Evolutionary conservation across 345 rosid species (phyloP).

Genomic region (Salix suchowensis): DNA sequence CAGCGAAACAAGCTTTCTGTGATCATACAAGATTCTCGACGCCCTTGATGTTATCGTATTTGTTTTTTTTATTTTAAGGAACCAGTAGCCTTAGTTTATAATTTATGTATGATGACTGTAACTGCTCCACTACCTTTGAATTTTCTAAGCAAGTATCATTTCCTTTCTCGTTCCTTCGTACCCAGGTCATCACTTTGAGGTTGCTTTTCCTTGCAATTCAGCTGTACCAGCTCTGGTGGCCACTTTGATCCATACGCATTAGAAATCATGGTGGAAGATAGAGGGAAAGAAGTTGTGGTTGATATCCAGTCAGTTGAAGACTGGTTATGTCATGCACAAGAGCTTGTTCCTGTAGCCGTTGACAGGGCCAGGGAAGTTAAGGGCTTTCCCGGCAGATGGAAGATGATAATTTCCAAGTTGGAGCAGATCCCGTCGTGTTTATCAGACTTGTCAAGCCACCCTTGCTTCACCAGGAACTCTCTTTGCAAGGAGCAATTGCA

Average conservation of each 20-base stretch:
- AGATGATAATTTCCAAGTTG: constrained; percentile 68
- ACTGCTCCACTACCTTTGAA: constrained; percentile 58
- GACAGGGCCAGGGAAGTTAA: constrained; percentile 54
- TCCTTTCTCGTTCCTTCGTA: constrained; percentile 13
- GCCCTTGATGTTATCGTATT: constrained; percentile 37
- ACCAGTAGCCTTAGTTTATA: constrained; percentile 21
- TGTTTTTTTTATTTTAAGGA: constrained; percentile 21
- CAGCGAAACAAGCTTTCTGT: constrained; percentile 41
- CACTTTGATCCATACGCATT: constrained; percentile 25
- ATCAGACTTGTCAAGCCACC: constrained; percentile 87
- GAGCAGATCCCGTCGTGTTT: constrained; percentile 76
- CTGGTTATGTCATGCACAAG: constrained; percentile 63
- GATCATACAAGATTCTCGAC: constrained; percentile 56
- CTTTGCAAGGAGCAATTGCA: constrained; percentile 86
- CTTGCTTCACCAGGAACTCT: constrained; percentile 78
- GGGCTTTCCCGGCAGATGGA: constrained; percentile 81
- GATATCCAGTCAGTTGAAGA: constrained; percentile 56
- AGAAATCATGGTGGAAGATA: constrained; percentile 51
- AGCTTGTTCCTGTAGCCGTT: constrained; percentile 63
- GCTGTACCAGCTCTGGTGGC: constrained; percentile 25
- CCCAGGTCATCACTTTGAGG: constrained; percentile 27
- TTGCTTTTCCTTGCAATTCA: constrained; percentile 22
- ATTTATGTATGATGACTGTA: constrained; percentile 45
- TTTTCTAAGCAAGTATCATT: constrained; percentile 30
- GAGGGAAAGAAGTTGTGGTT: constrained; percentile 18